phyloP scores from a whole-genome alignment of 1,139 yeast species.

The Arxiozyma slooffiae region DNA sequence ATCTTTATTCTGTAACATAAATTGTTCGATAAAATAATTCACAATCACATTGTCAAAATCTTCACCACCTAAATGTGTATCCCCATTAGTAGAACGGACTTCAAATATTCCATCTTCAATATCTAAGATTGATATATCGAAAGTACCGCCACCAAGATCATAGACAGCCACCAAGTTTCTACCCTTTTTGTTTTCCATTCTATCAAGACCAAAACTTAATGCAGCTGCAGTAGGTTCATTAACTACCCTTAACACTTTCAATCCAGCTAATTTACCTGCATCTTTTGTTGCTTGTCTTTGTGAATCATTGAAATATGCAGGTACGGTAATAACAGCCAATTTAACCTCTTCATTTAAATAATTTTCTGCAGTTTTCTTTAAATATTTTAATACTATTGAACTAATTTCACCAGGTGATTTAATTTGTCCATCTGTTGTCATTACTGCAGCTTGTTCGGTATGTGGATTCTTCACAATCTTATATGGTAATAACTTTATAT shows the following conservation, averaged over 20 bases:
- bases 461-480: constrained; percentile 33
- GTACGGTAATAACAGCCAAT: constrained; percentile 69
- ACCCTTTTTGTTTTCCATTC: constrained; percentile 5
- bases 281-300: constrained; percentile 71
- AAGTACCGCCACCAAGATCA: constrained; percentile 79
- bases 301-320: constrained; percentile 71
- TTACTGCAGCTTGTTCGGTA: constrained; percentile 57
- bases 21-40: constrained; percentile 41
- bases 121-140: constrained; percentile 69
- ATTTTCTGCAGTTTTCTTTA: constrained; percentile 48
- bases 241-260: constrained; percentile 58
- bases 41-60: constrained; percentile 62
- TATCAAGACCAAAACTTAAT: constrained; percentile 61
- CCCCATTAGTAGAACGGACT: constrained; percentile 74
- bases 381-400: constrained; percentile 20
- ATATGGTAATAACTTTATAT: constrained; percentile 47
- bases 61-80: constrained; percentile 77
- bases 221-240: constrained; percentile 83
- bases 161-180: constrained; percentile 61
- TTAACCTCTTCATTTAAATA: constrained; percentile 36
- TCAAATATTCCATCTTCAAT: constrained; percentile 77
- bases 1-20: constrained; percentile 31
- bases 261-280: constrained; percentile 58
- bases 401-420: constrained; percentile 28
- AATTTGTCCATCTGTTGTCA: constrained; percentile 29